These are phyloP conservation scores for Flaveria trinervia DNA, from an alignment of 129 eudicot genomes.

Conservation along the genomic window DNA sequence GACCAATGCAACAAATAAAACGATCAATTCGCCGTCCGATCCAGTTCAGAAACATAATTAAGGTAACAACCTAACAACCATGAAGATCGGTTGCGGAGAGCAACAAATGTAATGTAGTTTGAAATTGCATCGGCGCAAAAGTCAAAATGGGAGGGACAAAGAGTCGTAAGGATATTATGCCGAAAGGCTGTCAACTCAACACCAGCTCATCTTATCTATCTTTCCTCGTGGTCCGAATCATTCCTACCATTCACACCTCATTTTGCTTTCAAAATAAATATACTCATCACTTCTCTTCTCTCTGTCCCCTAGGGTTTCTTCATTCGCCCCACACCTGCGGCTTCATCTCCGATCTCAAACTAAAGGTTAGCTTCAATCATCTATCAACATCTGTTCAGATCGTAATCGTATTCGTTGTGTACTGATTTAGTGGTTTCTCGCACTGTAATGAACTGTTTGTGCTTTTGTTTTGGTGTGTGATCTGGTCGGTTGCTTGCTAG, in stretches of 20 bases:
- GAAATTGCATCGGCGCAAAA: not conserved
- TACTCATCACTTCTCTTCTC: not conserved
- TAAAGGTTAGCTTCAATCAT: constrained; percentile 27
- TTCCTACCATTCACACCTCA: constrained; percentile 30
- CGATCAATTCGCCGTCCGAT: too few relatives aligned
- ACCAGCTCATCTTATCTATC: constrained; percentile 31
- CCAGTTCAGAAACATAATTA: too few relatives aligned
- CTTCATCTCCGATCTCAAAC: not conserved
- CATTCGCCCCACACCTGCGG: not conserved
- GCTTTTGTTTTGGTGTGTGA: not conserved
- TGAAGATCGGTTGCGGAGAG: too few relatives aligned
- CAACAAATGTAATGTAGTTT: too few relatives aligned
- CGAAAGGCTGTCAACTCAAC: constrained; percentile 34
- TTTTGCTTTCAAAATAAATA: constrained; percentile 16
- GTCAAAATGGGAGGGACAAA: constrained; percentile 8
- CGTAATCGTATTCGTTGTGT: too few relatives aligned
- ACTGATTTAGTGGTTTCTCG: not conserved
- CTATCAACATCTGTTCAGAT: too few relatives aligned
- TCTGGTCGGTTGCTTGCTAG: not conserved
- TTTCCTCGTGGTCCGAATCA: constrained; percentile 50
- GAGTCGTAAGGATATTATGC: constrained; percentile 8
- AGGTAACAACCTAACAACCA: too few relatives aligned
- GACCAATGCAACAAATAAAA: too few relatives aligned
- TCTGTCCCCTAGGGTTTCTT: constrained; percentile 15
- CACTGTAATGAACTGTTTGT: not conserved